Evolutionary conservation across 768 basidiomycete species (phyloP).

Genomic region (Auricularia sp.): DNA sequence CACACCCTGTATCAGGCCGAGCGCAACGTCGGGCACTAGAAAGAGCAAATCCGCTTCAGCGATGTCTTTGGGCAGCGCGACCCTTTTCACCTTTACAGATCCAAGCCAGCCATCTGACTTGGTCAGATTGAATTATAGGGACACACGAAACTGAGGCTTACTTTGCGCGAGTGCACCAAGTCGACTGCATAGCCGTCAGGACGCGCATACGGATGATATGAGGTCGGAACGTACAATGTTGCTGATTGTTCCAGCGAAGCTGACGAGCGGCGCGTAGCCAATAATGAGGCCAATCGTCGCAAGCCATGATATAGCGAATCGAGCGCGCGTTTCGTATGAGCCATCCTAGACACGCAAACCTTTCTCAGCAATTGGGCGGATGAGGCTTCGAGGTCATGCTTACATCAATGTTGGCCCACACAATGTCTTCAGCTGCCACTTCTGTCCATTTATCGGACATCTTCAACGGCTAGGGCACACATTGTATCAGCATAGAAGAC

Average conservation of each 20-base stretch:
- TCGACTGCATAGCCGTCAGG: not conserved
- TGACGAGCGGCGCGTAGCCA: constrained; percentile 56
- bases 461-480: constrained; percentile 27
- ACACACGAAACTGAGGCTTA: not conserved
- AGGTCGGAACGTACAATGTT: constrained; percentile 28
- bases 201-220: not conserved
- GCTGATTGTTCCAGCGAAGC: constrained; percentile 55
- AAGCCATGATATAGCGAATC: constrained; percentile 46
- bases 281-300: constrained; percentile 51
- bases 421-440: constrained; percentile 40
- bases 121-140: not conserved
- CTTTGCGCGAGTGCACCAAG: no score
- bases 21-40: constrained; percentile 8
- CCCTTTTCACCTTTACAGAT: constrained; percentile 22
- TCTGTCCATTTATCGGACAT: constrained; percentile 62
- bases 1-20: constrained; percentile 24
- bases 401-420: constrained; percentile 49
- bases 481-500: no score
- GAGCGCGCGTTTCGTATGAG: constrained; percentile 43
- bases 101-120: constrained; percentile 48
- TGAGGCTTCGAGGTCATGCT: constrained; percentile 14
- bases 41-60: no score
- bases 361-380: no score
- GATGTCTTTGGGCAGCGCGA: no score
- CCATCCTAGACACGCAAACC: constrained; percentile 14